A percentile compares a stretch with the other conserved stretches of the same genome.
These are phyloP conservation scores for Hippophae gyantsensis DNA, from an alignment of 306 rosid species.

Conservation along the genomic window DNA sequence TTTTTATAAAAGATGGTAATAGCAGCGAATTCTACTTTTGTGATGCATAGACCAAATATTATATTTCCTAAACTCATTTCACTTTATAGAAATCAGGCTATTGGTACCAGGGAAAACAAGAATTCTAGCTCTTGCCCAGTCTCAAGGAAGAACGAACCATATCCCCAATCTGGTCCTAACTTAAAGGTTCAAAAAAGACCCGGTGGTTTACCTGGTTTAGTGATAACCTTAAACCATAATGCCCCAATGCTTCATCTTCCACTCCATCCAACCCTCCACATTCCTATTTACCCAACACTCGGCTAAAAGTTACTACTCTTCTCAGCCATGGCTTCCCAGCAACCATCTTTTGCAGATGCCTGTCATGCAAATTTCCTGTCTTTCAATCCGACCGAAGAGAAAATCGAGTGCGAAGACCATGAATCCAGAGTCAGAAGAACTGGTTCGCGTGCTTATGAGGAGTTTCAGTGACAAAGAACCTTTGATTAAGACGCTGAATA, in stretches of 20 bases:
- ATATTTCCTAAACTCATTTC: too few relatives aligned
- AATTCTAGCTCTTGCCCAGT: too few relatives aligned
- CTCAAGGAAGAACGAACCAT: too few relatives aligned
- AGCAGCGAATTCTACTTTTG: too few relatives aligned
- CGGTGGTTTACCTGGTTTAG: too few relatives aligned
- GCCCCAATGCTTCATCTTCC: conserved; percentile 19
- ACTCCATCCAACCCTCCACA: conserved; percentile 22
- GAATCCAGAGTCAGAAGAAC: conserved; percentile 47
- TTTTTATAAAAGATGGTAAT: too few relatives aligned
- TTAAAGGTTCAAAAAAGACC: too few relatives aligned
- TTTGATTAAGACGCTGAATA: conserved; percentile 51
- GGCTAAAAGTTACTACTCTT: conserved; percentile 12
- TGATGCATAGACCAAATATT: too few relatives aligned
- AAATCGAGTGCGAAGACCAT: conserved; percentile 17
- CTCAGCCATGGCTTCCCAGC: conserved; percentile 25
- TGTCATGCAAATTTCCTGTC: conserved; percentile 29
- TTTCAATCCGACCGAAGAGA: conserved; percentile 24
- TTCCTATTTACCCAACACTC: conserved; percentile 17
- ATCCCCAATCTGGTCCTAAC: too few relatives aligned
- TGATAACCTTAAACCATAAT: conserved; percentile 3
- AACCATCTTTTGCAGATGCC: conserved; percentile 4
- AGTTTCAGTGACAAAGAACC: conserved; percentile 68
- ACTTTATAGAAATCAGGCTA: too few relatives aligned
- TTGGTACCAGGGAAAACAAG: too few relatives aligned
- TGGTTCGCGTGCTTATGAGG: conserved; percentile 46